Percentiles rank a stretch among this genome's conserved stretches.
Evolutionary conservation across 176 grass and related monocot genomes (phyloP).

Genomic region (Oryza glumipatula): DNA sequence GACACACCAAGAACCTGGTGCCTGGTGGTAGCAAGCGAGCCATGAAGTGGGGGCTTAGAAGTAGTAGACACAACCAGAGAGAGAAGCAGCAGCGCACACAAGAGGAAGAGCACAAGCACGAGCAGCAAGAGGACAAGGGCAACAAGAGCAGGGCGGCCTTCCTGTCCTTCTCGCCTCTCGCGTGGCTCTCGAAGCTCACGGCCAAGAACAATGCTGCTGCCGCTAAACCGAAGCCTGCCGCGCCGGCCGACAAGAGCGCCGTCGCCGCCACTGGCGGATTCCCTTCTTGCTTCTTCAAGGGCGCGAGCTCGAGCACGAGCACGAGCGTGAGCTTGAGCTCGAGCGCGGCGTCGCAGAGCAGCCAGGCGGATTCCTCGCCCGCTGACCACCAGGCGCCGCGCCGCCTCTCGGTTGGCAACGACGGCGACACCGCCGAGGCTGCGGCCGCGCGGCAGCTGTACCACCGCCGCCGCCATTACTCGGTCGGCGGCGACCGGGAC

Average conservation of each 20-base stretch:
- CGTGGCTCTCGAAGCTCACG: conserved; percentile 71
- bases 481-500: conserved; percentile 59
- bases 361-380: neutral
- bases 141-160: conserved; percentile 53
- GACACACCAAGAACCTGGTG: neutral
- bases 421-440: conserved; percentile 7
- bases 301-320: neutral
- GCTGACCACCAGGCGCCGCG: conserved; percentile 11
- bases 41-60: conserved; percentile 77
- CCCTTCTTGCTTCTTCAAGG: conserved; percentile 29
- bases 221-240: neutral
- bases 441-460: conserved; percentile 12
- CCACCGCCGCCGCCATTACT: conserved; percentile 55
- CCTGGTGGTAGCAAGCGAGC: neutral
- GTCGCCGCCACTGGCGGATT: neutral
- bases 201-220: conserved; percentile 16
- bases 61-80: neutral
- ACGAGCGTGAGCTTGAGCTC: neutral
- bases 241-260: neutral
- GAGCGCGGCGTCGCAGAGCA: conserved; percentile 27
- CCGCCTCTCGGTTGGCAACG: conserved; percentile 56
- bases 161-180: conserved; percentile 60
- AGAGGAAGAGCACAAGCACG: neutral
- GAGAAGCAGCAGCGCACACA: neutral
- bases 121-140: neutral